Conservation (phyloP, 2,329 filamentous ascomycete genomes). For the Fusarium poae region DNA sequence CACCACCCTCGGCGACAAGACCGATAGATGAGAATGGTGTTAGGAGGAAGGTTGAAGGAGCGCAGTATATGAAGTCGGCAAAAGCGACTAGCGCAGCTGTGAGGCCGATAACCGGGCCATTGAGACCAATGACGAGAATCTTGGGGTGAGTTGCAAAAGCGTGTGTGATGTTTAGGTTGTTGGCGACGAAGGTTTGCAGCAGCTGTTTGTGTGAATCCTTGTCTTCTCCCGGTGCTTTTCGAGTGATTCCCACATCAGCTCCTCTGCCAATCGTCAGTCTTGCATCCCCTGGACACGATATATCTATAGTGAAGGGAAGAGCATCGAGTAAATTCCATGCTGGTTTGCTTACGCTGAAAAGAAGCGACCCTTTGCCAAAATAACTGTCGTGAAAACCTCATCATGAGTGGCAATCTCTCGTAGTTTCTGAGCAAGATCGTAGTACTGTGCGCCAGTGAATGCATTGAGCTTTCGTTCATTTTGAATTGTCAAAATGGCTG, state of each 20-base stretch:
- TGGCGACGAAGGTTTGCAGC: constrained; percentile 79
- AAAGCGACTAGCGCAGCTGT: constrained; percentile 85
- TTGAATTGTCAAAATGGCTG: constrained; percentile 85
- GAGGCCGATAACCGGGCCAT: constrained; percentile 91
- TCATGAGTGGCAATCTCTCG: constrained; percentile 82
- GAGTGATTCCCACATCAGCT: constrained; percentile 77
- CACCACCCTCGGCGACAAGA: constrained; percentile 88
- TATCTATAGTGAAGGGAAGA: neutral
- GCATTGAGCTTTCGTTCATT: constrained; percentile 90
- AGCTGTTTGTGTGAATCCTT: constrained; percentile 64
- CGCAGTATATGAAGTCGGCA: constrained; percentile 92
- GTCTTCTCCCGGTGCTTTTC: constrained; percentile 56
- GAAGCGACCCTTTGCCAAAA: constrained; percentile 84
- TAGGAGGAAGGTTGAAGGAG: constrained; percentile 84
- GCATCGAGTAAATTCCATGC: neutral
- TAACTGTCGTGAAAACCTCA: constrained; percentile 85
- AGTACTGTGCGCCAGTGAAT: constrained; percentile 79
- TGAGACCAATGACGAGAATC: constrained; percentile 90
- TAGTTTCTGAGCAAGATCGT: constrained; percentile 77
- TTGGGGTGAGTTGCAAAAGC: constrained; percentile 95
- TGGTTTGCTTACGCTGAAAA: constrained; percentile 85
- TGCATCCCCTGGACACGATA: neutral
- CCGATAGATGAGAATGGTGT: constrained; percentile 93
- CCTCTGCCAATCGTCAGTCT: constrained; percentile 66
- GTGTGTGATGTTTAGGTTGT: constrained; percentile 90